These are phyloP conservation scores for Dendrothele bispora DNA, from an alignment of 768 basidiomycete species.

Conservation along the genomic window DNA sequence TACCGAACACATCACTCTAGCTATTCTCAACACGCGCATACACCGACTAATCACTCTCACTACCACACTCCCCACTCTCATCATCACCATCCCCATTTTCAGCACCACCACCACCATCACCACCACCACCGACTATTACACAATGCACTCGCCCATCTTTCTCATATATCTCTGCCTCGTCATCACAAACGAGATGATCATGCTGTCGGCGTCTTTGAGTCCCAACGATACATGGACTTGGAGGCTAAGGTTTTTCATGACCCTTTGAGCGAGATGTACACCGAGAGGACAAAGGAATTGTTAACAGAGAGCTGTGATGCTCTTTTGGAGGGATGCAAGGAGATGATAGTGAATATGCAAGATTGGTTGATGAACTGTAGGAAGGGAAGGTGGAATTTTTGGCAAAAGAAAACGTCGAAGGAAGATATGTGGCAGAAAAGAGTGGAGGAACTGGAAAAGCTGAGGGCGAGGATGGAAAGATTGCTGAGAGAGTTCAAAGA, in stretches of 20 bases:
- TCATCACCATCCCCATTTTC: slow-evolving; percentile 22
- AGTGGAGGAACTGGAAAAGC: slow-evolving; percentile 32
- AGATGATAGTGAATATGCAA: slow-evolving; percentile 38
- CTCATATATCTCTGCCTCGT: slow-evolving; percentile 26
- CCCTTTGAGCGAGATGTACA: slow-evolving; percentile 43
- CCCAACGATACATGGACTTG: slow-evolving; percentile 66
- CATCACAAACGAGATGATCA: slow-evolving; percentile 32
- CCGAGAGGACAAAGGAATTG: slow-evolving; percentile 41
- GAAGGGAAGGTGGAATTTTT: slow-evolving; percentile 35
- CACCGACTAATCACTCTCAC: background rate
- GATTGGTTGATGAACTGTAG: slow-evolving; percentile 51
- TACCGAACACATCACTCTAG: too few relatives aligned
- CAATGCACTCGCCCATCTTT: slow-evolving; percentile 1
- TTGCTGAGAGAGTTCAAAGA: slow-evolving; percentile 36
- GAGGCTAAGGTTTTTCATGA: slow-evolving; percentile 56
- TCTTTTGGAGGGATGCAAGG: slow-evolving; percentile 44
- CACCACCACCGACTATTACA: slow-evolving; percentile 28
- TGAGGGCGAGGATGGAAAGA: background rate
- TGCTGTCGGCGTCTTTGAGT: slow-evolving; percentile 74
- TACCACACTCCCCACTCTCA: slow-evolving; percentile 15
- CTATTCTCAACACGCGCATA: background rate
- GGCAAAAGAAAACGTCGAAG: slow-evolving; percentile 29
- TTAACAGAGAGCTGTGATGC: slow-evolving; percentile 54
- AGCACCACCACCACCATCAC: slow-evolving; percentile 27
- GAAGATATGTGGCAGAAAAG: slow-evolving; percentile 28